Conservation (phyloP, 164 flowering plant genomes). For the Annona squamosa region DNA sequence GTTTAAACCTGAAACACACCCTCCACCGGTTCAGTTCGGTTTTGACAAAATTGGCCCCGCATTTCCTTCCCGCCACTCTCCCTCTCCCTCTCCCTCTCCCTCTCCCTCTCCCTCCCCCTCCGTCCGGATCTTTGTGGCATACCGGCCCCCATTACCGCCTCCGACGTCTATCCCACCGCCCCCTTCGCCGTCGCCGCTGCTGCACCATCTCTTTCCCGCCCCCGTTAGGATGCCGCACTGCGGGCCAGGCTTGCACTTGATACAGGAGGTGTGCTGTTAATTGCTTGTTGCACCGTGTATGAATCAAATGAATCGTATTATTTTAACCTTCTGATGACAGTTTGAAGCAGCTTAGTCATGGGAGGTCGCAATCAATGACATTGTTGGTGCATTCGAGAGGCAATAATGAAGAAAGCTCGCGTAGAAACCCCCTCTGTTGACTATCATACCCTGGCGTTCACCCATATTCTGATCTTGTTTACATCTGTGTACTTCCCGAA, state of each 20-base stretch:
- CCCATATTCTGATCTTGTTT: too few relatives aligned
- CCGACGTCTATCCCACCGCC: too few relatives aligned
- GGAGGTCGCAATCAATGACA: conserved; percentile 76
- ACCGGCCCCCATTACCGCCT: too few relatives aligned
- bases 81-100: too few relatives aligned
- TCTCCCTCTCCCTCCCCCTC: too few relatives aligned
- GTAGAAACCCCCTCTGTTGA: conserved; percentile 72
- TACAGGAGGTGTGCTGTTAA: conserved; percentile 43
- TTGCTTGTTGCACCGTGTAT: not conserved
- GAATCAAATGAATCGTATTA: not conserved
- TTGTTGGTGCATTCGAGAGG: conserved; percentile 63
- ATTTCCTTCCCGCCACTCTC: too few relatives aligned
- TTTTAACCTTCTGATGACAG: conserved; percentile 25
- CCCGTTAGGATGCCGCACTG: conserved; percentile 89
- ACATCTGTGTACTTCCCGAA: not conserved
- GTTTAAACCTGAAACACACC: too few relatives aligned
- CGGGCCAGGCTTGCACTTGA: conserved; percentile 76
- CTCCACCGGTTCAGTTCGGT: too few relatives aligned
- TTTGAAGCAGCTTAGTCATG: conserved; percentile 73
- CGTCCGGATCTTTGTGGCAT: too few relatives aligned
- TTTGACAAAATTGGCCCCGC: too few relatives aligned
- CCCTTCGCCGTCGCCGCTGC: too few relatives aligned
- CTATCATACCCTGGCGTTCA: not conserved
- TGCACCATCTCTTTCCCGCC: too few relatives aligned
- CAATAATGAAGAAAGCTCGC: conserved; percentile 66